Base-by-base conservation (phyloP, 208 protist species). In the Leishmania turanica region DNA sequence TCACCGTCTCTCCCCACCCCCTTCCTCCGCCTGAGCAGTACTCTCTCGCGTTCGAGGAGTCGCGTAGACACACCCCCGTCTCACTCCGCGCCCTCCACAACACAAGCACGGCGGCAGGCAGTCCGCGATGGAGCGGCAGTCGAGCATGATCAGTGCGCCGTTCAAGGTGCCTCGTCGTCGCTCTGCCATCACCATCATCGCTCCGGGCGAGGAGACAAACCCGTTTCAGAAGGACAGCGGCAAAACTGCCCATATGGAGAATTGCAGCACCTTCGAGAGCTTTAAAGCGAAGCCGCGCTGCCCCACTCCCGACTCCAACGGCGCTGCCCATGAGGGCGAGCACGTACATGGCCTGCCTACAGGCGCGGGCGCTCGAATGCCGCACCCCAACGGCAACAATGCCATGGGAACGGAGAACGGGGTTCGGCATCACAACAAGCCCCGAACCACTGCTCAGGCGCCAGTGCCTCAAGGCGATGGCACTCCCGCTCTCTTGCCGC, bases 251-350 rank as follows among this genome's bases (percentile, higher is more conserved):
- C 17, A 31, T 27, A 1, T 58, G 65, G 53, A 79, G 2, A 56
- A 78, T 4, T 45, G 80, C 58, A 62, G 13, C n/a, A 54, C 77
- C 72, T 85, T 84, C 42, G 78, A 84, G 45, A 62, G 74, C 42
- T 84, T 85, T 62, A 84, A 88, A 31, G 81, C 84, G n/a, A 84
- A 85, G 56, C 82, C 82, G 15, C 65, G 82, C 45, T 68, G 51
- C 60, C 31, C 37, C 75, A 68, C 60, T 2, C 75, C 75, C 3
- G 54, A 78, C 8, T 13, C 17, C 0, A 62, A 40, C 49, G n/a
- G 8, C 71, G 6, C 31, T 3, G 31, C 51, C 13, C 13, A 75
- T 45, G 49, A 53, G 2, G 68, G 13, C 40, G 24, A 72, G n/a
- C 68, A n/a, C 68, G 42, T 34, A 21, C 34, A n/a, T n/a, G 68